Evolutionary conservation across 1,284 basidiomycete species (phyloP).

Genomic region (Boletus smithii): DNA sequence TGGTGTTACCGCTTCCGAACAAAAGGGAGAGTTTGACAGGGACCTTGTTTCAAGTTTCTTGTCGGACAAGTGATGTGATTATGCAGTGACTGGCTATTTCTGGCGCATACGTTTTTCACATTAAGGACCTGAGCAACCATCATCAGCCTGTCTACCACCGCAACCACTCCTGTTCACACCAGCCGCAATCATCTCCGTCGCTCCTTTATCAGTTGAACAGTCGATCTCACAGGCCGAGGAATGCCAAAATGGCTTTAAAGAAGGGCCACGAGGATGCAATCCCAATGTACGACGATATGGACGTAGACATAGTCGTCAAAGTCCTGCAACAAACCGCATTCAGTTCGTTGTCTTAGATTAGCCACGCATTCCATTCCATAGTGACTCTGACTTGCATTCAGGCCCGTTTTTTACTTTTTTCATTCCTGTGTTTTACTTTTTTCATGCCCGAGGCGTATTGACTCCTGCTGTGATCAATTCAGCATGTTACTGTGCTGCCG

Average conservation of each 20-base stretch:
- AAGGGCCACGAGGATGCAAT: slow-evolving; percentile 3
- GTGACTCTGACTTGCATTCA: slow-evolving; percentile 32
- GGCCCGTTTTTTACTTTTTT: slow-evolving; percentile 81
- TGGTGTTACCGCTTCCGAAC: too few relatives aligned
- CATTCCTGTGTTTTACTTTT: slow-evolving; percentile 71
- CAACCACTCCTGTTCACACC: not conserved
- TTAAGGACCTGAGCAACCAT: too few relatives aligned
- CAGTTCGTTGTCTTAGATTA: slow-evolving; percentile 46
- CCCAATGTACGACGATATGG: slow-evolving; percentile 56
- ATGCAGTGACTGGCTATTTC: too few relatives aligned
- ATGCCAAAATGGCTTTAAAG: slow-evolving; percentile 14
- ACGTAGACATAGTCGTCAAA: slow-evolving; percentile 73
- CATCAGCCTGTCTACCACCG: not conserved
- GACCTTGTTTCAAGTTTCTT: too few relatives aligned
- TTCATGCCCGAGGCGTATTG: slow-evolving; percentile 56
- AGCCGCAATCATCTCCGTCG: not conserved
- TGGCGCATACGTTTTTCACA: too few relatives aligned
- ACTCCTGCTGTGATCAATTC: slow-evolving; percentile 52
- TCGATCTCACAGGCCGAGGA: not conserved
- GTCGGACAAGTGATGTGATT: too few relatives aligned
- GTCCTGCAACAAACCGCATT: slow-evolving; percentile 73
- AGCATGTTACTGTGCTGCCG: slow-evolving; percentile 49
- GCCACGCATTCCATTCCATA: not conserved
- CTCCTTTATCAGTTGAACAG: not conserved
- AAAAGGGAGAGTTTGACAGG: too few relatives aligned